Conservation (phyloP, 768 basidiomycete species). For the Hericium coralloides region DNA sequence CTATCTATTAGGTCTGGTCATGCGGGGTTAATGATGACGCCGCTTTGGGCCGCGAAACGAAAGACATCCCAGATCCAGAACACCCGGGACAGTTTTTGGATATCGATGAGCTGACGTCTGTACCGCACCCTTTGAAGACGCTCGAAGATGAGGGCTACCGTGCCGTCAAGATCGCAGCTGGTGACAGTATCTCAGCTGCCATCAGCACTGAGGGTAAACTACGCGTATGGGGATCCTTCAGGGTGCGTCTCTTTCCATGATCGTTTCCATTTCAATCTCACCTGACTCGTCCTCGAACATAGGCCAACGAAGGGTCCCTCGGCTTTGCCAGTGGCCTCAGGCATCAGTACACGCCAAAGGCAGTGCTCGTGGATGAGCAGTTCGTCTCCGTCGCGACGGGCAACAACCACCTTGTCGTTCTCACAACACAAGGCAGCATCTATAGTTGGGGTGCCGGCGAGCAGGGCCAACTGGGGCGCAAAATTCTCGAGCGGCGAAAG, state of each 20-base stretch:
- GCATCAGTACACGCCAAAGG: slow-evolving; percentile 60
- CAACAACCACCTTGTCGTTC: slow-evolving; percentile 80
- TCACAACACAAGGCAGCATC: slow-evolving; percentile 82
- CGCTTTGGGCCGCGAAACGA: slow-evolving; percentile 73
- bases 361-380: slow-evolving; percentile 54
- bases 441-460: slow-evolving; percentile 90
- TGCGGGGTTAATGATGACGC: slow-evolving; percentile 87
- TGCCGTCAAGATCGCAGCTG: slow-evolving; percentile 73
- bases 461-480: slow-evolving; percentile 85
- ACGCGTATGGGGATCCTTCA: slow-evolving; percentile 84
- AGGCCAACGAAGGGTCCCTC: slow-evolving; percentile 77
- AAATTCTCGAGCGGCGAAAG: slow-evolving; percentile 80
- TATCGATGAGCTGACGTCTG: slow-evolving; percentile 38
- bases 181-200: slow-evolving; percentile 85
- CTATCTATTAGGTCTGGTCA: slow-evolving; percentile 56
- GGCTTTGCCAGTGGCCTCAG: slow-evolving; percentile 66
- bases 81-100: slow-evolving; percentile 51
- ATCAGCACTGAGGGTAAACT: slow-evolving; percentile 73
- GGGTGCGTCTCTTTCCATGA: slow-evolving; percentile 41
- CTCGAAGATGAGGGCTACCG: slow-evolving; percentile 76
- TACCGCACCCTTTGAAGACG: slow-evolving; percentile 59
- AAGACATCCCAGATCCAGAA: slow-evolving; percentile 47
- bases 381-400: slow-evolving; percentile 74
- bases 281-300: background rate
- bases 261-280: background rate